A percentile compares a stretch with the other conserved stretches of the same genome.
These are phyloP conservation scores for Abelmoschus esculentus DNA, from an alignment of 345 rosid species.

Conservation along the genomic window DNA sequence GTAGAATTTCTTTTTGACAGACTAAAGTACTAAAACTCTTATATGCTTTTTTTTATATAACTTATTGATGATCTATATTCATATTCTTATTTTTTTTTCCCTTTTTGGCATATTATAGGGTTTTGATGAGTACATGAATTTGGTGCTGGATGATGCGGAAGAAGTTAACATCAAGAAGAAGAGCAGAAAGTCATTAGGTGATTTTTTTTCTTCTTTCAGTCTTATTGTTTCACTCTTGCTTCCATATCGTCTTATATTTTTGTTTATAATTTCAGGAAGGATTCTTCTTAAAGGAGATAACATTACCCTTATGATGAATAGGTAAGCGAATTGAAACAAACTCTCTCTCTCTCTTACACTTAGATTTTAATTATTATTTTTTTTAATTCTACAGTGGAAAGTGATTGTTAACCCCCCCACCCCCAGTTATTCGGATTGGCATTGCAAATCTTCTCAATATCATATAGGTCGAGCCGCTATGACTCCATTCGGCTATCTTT, in stretches of 20 bases:
- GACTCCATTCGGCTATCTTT: not conserved
- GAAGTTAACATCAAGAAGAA: conserved; percentile 86
- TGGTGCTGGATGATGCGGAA: conserved; percentile 94
- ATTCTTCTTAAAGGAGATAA: conserved; percentile 88
- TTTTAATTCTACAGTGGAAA: conserved; percentile 36
- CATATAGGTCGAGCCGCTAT: not conserved
- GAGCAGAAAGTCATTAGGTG: conserved; percentile 75
- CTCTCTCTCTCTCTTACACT: not conserved
- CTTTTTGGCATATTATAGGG: conserved; percentile 34
- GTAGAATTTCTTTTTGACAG: not conserved
- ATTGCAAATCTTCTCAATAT: not conserved
- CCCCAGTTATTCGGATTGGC: not conserved
- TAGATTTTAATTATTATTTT: not conserved
- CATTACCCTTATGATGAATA: conserved; percentile 88
- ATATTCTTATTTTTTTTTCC: not conserved
- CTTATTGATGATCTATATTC: not conserved
- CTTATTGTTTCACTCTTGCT: not conserved
- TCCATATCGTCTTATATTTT: not conserved
- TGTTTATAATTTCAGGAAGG: conserved; percentile 49
- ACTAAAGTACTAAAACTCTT: not conserved
- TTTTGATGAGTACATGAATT: conserved; percentile 95
- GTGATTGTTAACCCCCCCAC: conserved; percentile 18
- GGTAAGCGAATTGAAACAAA: conserved; percentile 35
- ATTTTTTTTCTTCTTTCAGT: not conserved
- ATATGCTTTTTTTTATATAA: not conserved